These are phyloP conservation scores for Colletotrichum neosansevieriae DNA, from an alignment of 2,329 filamentous ascomycete genomes.

Conservation along the genomic window DNA sequence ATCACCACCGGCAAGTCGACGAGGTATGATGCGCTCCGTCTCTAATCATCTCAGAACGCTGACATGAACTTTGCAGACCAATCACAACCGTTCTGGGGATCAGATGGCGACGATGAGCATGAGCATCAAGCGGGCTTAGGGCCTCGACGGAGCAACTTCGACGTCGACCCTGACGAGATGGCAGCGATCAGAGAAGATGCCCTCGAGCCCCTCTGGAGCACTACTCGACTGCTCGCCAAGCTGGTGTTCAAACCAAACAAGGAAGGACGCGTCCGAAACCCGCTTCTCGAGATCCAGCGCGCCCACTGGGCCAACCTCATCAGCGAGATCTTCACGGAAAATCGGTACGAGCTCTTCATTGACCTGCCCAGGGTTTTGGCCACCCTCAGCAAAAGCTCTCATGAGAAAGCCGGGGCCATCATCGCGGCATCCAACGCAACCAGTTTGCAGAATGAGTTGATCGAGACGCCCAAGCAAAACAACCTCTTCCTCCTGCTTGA, in stretches of 20 bases:
- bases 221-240: conserved; percentile 46
- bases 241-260: conserved; percentile 41
- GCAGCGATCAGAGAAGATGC: conserved; percentile 35
- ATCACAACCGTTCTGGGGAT: not conserved
- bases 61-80: not conserved
- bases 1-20: not conserved
- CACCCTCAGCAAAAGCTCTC: conserved; percentile 5
- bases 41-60: not conserved
- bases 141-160: not conserved
- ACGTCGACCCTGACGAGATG: conserved; percentile 2
- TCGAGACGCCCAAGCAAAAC: conserved; percentile 30
- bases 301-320: conserved; percentile 45
- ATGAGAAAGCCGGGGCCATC: conserved; percentile 28
- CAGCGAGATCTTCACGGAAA: conserved; percentile 44
- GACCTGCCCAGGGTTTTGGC: conserved; percentile 42
- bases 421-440: conserved; percentile 52
- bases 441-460: conserved; percentile 47
- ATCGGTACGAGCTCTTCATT: conserved; percentile 45
- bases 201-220: conserved; percentile 46
- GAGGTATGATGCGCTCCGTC: not conserved
- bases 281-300: conserved; percentile 30
- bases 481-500: conserved; percentile 46
- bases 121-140: conserved; percentile 21
- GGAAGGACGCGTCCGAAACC: conserved; percentile 7
- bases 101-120: conserved; percentile 19